A percentile compares a stretch with the other conserved stretches of the same genome.
These are phyloP conservation scores for Arachnomyces sp. DNA, from an alignment of 2,329 filamentous ascomycete genomes.

Conservation along the genomic window DNA sequence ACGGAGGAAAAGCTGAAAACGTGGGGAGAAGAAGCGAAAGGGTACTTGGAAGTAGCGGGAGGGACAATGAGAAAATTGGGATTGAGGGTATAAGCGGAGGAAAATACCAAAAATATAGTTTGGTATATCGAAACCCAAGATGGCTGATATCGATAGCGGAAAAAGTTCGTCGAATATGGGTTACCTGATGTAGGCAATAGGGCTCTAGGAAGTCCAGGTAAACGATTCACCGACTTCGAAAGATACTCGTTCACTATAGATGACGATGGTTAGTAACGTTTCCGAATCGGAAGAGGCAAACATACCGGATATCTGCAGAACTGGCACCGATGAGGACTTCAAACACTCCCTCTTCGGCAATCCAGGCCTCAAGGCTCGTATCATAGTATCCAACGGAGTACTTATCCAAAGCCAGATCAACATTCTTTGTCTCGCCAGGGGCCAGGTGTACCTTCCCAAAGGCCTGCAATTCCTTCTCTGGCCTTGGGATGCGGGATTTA, in stretches of 20 bases:
- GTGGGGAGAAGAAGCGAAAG: no score
- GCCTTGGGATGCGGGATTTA: slow-evolving; percentile 54
- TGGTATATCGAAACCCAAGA: no score
- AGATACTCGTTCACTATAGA: slow-evolving; percentile 36
- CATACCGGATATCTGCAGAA: slow-evolving; percentile 55
- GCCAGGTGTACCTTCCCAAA: slow-evolving; percentile 58
- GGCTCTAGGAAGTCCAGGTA: slow-evolving; percentile 52
- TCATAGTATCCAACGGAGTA: slow-evolving; percentile 54
- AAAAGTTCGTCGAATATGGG: no score
- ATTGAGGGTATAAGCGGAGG: no score
- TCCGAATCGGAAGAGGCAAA: slow-evolving; percentile 7
- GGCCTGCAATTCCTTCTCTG: slow-evolving; percentile 62
- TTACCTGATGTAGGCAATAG: no score
- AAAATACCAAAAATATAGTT: no score
- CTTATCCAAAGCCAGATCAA: slow-evolving; percentile 37
- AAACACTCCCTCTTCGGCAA: slow-evolving; percentile 58
- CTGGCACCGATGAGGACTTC: slow-evolving; percentile 54
- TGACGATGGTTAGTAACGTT: slow-evolving; percentile 19
- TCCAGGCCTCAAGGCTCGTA: slow-evolving; percentile 50
- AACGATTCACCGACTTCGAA: slow-evolving; percentile 59
- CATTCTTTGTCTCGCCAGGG: slow-evolving; percentile 40
- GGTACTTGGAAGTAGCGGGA: no score
- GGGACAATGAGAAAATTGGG: no score
- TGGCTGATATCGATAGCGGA: no score
- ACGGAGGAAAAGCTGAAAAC: no score